These are phyloP conservation scores for Skeletonema menzelii DNA, from an alignment of 108 stramenopile genomes.

Conservation along the genomic window DNA sequence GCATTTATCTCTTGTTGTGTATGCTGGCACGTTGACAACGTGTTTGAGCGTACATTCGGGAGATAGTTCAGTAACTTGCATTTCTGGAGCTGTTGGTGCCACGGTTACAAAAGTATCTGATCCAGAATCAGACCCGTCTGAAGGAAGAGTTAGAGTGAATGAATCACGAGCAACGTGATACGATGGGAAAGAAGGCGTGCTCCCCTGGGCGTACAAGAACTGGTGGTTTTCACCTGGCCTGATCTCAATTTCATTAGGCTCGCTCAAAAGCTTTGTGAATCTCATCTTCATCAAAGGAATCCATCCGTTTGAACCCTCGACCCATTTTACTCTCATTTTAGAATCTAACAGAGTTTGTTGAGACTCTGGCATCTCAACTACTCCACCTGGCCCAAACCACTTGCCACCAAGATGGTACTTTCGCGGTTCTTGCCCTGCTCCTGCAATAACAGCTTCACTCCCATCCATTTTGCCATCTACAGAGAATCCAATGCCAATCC, in stretches of 20 bases:
- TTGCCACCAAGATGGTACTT: slow-evolving; percentile 55
- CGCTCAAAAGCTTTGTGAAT: slow-evolving; percentile 70
- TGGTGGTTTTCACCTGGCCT: slow-evolving; percentile 38
- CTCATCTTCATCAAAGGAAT: slow-evolving; percentile 45
- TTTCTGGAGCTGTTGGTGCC: neutral
- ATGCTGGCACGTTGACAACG: neutral
- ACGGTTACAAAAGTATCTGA: neutral
- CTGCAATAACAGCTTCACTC: slow-evolving; percentile 33
- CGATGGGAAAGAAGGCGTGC: neutral
- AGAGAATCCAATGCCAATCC: slow-evolving; percentile 33
- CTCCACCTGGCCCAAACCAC: slow-evolving; percentile 12
- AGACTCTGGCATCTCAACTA: slow-evolving; percentile 33
- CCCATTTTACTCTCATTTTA: slow-evolving; percentile 39
- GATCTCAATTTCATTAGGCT: slow-evolving; percentile 59
- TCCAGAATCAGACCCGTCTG: neutral
- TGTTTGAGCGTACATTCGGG: neutral
- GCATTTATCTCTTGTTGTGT: slow-evolving; percentile 7
- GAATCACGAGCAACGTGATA: neutral
- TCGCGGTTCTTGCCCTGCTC: slow-evolving; percentile 11
- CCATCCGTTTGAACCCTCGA: too few species aligned
- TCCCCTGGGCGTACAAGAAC: slow-evolving; percentile 61
- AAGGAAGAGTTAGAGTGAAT: neutral
- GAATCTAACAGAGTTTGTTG: slow-evolving; percentile 69
- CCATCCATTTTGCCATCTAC: slow-evolving; percentile 31
- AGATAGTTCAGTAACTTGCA: neutral